Conservation (phyloP, 1,284 basidiomycete species). For the Gymnopus androsaceus region DNA sequence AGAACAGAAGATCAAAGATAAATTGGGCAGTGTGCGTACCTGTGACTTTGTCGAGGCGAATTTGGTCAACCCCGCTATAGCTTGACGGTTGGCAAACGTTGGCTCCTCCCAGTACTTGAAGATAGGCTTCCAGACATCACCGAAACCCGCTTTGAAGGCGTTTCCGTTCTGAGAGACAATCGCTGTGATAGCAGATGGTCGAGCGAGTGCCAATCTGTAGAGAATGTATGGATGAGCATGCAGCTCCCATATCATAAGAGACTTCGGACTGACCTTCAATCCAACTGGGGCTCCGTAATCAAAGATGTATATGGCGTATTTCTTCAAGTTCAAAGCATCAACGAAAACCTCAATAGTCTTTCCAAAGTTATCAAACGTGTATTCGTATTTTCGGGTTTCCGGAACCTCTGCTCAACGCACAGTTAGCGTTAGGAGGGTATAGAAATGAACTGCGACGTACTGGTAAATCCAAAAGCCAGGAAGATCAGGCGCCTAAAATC, state of each 20-base stretch:
- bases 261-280: slow-evolving; percentile 28
- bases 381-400: slow-evolving; percentile 32
- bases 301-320: slow-evolving; percentile 48
- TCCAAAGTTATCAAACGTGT: slow-evolving; percentile 44
- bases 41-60: slow-evolving; percentile 37
- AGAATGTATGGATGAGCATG: background rate
- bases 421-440: background rate
- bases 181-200: slow-evolving; percentile 43
- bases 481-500: slow-evolving; percentile 43
- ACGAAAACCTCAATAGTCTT: slow-evolving; percentile 42
- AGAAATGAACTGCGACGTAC: slow-evolving; percentile 1
- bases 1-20: background rate
- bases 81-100: slow-evolving; percentile 28
- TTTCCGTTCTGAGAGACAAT: slow-evolving; percentile 53
- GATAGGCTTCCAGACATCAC: slow-evolving; percentile 41
- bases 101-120: slow-evolving; percentile 37
- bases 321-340: slow-evolving; percentile 37
- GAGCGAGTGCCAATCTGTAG: slow-evolving; percentile 41
- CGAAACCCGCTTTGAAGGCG: slow-evolving; percentile 47
- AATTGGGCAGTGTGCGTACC: slow-evolving; percentile 19
- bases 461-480: slow-evolving; percentile 53
- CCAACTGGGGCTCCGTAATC: slow-evolving; percentile 51
- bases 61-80: slow-evolving; percentile 23
- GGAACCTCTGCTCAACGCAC: slow-evolving; percentile 29
- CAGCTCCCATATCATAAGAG: too few relatives aligned